Percentiles rank a stretch among this genome's conserved stretches.
phyloP scores from a whole-genome alignment of 2,329 filamentous ascomycete species.

The Cladosporium velox region DNA sequence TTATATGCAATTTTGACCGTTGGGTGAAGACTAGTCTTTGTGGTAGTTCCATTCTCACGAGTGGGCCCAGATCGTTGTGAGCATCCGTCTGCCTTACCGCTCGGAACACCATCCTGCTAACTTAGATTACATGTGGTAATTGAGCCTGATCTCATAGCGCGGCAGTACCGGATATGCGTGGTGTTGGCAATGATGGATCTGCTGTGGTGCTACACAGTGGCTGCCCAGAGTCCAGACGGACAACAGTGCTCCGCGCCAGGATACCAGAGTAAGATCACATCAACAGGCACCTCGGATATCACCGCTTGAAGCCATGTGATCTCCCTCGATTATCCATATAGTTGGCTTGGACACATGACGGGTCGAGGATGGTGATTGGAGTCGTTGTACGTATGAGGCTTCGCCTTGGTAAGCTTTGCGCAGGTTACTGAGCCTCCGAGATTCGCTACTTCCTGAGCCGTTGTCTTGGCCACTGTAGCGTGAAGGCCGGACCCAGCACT shows the following conservation, averaged over 20 bases:
- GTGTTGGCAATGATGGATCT: not conserved
- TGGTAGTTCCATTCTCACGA: not conserved
- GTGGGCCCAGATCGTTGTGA: conserved; percentile 1
- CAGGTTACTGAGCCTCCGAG: conserved; percentile 1
- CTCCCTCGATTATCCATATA: conserved; percentile 5
- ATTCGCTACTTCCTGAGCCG: not conserved
- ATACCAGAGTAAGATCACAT: not conserved
- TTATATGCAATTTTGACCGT: conserved; percentile 3
- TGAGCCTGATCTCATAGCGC: conserved; percentile 11
- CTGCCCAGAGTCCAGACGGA: conserved; percentile 11
- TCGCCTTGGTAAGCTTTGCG: conserved; percentile 17
- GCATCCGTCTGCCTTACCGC: not conserved
- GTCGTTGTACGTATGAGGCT: not conserved
- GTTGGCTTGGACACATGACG: not conserved
- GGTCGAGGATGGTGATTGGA: not conserved
- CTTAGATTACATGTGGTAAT: conserved; percentile 8
- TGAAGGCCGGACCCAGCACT: conserved; percentile 4
- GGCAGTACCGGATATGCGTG: not conserved
- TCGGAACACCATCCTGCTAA: not conserved
- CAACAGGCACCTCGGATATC: conserved; percentile 1
- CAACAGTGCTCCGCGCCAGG: conserved; percentile 3
- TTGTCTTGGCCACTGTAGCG: conserved; percentile 7
- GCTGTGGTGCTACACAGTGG: not conserved
- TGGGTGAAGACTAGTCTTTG: not conserved
- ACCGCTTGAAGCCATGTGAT: not conserved